Evolutionary conservation across 2,329 filamentous ascomycete genomes (phyloP), one percentile per base, ranked within the genome.

Genomic region (Grosmannia serpens): DNA sequence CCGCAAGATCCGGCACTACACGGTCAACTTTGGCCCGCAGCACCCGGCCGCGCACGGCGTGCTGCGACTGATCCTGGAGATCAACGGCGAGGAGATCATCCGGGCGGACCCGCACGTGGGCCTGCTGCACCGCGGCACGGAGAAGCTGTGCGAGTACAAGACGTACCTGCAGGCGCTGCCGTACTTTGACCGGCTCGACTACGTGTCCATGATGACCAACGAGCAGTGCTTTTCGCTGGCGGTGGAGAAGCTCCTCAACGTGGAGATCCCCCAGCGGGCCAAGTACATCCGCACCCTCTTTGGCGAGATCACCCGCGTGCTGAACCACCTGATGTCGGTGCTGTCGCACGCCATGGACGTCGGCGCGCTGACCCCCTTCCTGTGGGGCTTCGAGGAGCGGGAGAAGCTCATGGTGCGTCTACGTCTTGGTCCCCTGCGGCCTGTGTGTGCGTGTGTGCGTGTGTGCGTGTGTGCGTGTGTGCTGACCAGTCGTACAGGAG

Each of bases 131-230:
- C 86, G 94, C 68, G 94, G 94, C 66, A 99, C 94, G 63, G 94
- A 99, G 82, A 99, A 99, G 83, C 84, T 99, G 76, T 97, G 97
- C 76, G 94, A 99, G 81, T 99, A 99, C 83, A 96, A 96, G 82
- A 96, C 92, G 67, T 99, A 99, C 71, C 83, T 97, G 70, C 94
- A 99, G 80, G 94, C 94, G 59, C 80, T 99, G 70, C 94, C 94
- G 59, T 99, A 99, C 80, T 99, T 99, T 72, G 94, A 99, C 77
- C 90, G 94, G 67, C 81, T 99, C 73, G 94, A 99, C 76, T 99
- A 99, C 74, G 91, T 96, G 67, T 96, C 91, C 69, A 99, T 99
- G 95, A 99, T 99, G 94, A 99, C 94, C 69, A 99, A 99, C 75
- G 94, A 99, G 81, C 94, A 99, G 77, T 96, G 91, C 71, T 99